Evolutionary conservation across 2,329 filamentous ascomycete species (phyloP).

Genomic region (Scedosporium aurantiacum): DNA sequence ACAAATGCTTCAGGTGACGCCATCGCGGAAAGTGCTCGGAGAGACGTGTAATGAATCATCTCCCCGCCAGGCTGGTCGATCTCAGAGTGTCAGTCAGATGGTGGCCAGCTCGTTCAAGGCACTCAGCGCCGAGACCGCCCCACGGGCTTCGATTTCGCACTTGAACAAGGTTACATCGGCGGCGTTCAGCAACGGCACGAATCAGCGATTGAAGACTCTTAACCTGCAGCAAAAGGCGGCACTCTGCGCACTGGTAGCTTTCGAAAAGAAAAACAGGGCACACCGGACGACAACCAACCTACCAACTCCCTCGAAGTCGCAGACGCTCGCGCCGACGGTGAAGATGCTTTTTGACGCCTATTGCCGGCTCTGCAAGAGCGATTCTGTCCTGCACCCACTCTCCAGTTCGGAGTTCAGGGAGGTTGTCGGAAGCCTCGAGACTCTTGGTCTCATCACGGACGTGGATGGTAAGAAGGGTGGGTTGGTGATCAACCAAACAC

Average conservation of each 20-base stretch:
- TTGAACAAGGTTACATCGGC: slow-evolving; percentile 84
- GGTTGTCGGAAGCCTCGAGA: slow-evolving; percentile 81
- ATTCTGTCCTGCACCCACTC: slow-evolving; percentile 81
- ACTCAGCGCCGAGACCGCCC: slow-evolving; percentile 68
- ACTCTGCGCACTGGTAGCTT: slow-evolving; percentile 73
- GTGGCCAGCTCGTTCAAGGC: slow-evolving; percentile 43
- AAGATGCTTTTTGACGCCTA: slow-evolving; percentile 81
- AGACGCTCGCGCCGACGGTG: slow-evolving; percentile 60
- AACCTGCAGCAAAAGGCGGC: slow-evolving; percentile 97
- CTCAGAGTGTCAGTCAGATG: slow-evolving; percentile 31
- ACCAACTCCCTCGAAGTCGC: slow-evolving; percentile 50
- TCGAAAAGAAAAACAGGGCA: slow-evolving; percentile 63
- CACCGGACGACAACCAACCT: slow-evolving; percentile 27
- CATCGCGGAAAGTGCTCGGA: slow-evolving; percentile 64
- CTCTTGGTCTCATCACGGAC: slow-evolving; percentile 64
- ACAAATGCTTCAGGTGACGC: slow-evolving; percentile 46
- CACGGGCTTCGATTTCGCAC: slow-evolving; percentile 79
- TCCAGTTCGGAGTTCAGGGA: slow-evolving; percentile 90
- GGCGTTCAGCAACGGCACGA: slow-evolving; percentile 81
- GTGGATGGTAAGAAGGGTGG: slow-evolving; percentile 61
- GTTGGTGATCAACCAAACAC: slow-evolving; percentile 53
- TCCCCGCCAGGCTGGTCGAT: slow-evolving; percentile 20
- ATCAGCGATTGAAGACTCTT: slow-evolving; percentile 71
- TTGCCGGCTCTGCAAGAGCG: slow-evolving; percentile 67
- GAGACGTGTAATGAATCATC: slow-evolving; percentile 71